Base-by-base conservation (phyloP, 441 rosid species). In the Gossypium gossypioides region DNA sequence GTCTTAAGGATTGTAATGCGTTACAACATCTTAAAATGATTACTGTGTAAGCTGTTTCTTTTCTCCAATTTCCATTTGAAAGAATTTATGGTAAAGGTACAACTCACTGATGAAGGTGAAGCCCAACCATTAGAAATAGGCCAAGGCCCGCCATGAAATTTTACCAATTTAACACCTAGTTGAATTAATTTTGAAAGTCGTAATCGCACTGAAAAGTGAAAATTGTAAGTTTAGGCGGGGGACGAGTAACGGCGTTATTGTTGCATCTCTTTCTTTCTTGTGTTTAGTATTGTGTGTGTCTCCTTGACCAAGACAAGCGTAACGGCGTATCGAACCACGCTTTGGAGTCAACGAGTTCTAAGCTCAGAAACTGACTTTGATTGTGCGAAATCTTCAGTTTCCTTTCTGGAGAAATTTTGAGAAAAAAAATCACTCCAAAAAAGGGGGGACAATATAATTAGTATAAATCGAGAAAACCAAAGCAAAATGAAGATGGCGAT, bases 401-500 rank as follows among this genome's bases (percentile, higher is more conserved):
- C 72, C 72, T 32, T 34, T 69, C 40, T 6, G 9, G 24, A 8
- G 7, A 21, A 34, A 6, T 34, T 34, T 34, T 34, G 40, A 34
- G 8, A 6, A 29, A 34, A 34, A 34, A 50, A 51, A 9, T 3
- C 9, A 9, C 24, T 2, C 1, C 4, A 5, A 10, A 13, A 32
- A 51, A 34, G 3, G 2, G 2, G 34, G 13, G 13, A 18, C 25
- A 50, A 12, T 1, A 16, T 3, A 64, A 24, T 24, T 15, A 50
- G 44, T 58, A 71, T 71, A 71, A 56, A 40, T 57, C 18, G 7
- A 24, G 22, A 71, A 51, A 40, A n/a, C 5, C n/a, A 9, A 21
- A 21, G 46, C 74, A 27, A 9, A 25, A 21, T 44, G 70, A 68
- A 37, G 75, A 91, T 93, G 92, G 93, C 91, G 1, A 82, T 77